Evolutionary conservation across 2,329 filamentous ascomycete species (phyloP).

Genomic region (Trichoderma pleuroti): DNA sequence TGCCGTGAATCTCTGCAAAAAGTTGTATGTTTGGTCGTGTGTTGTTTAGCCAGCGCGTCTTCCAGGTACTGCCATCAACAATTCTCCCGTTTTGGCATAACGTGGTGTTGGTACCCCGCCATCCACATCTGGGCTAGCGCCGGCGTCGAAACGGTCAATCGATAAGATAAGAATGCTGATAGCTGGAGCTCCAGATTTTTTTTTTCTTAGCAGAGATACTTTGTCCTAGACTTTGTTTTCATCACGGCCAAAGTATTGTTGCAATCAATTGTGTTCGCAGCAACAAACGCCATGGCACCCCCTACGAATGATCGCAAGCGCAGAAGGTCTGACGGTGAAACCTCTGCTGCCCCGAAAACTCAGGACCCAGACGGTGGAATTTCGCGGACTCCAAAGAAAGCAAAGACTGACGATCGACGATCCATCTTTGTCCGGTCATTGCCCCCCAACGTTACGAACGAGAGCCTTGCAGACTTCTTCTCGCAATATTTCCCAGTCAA

Average conservation of each 20-base stretch:
- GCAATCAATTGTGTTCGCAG: slow-evolving; percentile 4
- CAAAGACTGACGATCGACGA: slow-evolving; percentile 57
- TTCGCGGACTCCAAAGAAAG: slow-evolving; percentile 48
- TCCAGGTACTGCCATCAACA: slow-evolving; percentile 13
- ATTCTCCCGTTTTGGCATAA: slow-evolving; percentile 20
- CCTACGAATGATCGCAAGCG: slow-evolving; percentile 36
- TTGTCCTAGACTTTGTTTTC: background rate
- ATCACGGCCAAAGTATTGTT: background rate
- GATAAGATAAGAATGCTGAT: slow-evolving; percentile 13
- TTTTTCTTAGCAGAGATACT: slow-evolving; percentile 1
- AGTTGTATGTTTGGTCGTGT: slow-evolving; percentile 1
- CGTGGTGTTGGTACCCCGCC: slow-evolving; percentile 15
- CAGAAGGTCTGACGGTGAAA: slow-evolving; percentile 33
- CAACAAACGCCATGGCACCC: slow-evolving; percentile 27
- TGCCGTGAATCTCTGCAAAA: background rate
- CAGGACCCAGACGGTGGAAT: slow-evolving; percentile 33
- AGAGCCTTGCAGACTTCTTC: slow-evolving; percentile 82
- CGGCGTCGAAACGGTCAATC: background rate
- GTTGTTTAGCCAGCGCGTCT: slow-evolving; percentile 20
- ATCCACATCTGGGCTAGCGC: slow-evolving; percentile 4
- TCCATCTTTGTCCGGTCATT: slow-evolving; percentile 91
- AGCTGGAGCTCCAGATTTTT: slow-evolving; percentile 14
- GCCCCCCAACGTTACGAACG: slow-evolving; percentile 72
- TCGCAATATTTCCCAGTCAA: slow-evolving; percentile 93
- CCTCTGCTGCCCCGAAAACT: slow-evolving; percentile 29